Evolutionary conservation across 1,139 yeast genomes (phyloP).

Genomic region (Pichia sp.): DNA sequence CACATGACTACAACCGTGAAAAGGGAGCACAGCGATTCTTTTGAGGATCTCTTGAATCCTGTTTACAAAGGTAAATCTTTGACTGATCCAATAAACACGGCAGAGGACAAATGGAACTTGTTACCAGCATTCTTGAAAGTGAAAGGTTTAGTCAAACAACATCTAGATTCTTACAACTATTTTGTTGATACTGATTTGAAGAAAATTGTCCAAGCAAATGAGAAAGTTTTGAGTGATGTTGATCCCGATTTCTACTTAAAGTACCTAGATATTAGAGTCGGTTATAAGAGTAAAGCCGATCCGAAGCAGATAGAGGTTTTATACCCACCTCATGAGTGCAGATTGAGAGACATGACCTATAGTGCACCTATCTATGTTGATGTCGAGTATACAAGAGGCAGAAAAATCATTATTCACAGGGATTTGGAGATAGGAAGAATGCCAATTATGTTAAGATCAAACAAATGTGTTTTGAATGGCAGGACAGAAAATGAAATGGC

Average conservation of each 20-base stretch:
- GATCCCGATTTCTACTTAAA: conserved; percentile 95
- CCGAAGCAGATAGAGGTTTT: conserved; percentile 57
- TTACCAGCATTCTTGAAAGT: conserved; percentile 93
- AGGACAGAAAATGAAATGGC: conserved; percentile 85
- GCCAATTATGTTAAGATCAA: conserved; percentile 96
- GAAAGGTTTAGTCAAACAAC: conserved; percentile 95
- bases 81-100: conserved; percentile 85
- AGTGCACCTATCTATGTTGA: conserved; percentile 96
- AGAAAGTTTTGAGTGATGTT: conserved; percentile 83
- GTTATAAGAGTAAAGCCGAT: conserved; percentile 53
- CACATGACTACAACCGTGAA: conserved; percentile 13
- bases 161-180: conserved; percentile 92
- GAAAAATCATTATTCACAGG: conserved; percentile 82
- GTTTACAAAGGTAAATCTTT: conserved; percentile 79
- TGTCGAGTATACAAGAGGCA: conserved; percentile 93
- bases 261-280: conserved; percentile 88
- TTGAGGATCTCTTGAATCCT: conserved; percentile 74
- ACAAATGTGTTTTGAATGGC: conserved; percentile 81
- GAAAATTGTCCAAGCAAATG: conserved; percentile 89
- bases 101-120: conserved; percentile 92
- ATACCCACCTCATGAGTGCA: conserved; percentile 92
- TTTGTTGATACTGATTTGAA: conserved; percentile 91
- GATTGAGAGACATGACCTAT: conserved; percentile 90
- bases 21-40: conserved; percentile 38
- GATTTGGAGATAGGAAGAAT: conserved; percentile 94